Base-by-base conservation (phyloP, 1,139 yeast genomes). In the Ogataea hybrid region DNA sequence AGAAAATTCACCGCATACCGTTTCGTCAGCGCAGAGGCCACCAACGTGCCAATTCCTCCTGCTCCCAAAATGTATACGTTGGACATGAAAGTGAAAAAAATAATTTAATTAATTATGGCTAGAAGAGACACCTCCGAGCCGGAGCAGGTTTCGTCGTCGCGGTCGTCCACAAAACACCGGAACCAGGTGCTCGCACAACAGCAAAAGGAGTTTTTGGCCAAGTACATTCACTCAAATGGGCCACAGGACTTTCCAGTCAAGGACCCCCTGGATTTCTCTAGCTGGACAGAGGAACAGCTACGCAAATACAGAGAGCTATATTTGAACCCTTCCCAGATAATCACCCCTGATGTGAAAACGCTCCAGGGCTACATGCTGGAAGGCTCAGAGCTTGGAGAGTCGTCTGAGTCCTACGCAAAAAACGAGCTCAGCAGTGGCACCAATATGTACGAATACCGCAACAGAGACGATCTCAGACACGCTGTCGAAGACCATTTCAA, bases 151-250 rank as follows among this genome's bases (percentile, higher is more conserved):
- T 33, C 37, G 16, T 30, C 42, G 32, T 43, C 41, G 42, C 41
- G 41, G 30, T 46, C 38, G 43, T 69, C 77, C 3, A 70, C 77
- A 31, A 77, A 77, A 51, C 77, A 78, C 2, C 69, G 79, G 46
- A 74, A 71, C 48, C 76, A 77, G 32, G 74, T 76, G 5, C 72
- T 77, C 1, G 75, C 73, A 29, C 82, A 79, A 30, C 80, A 81
- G 2, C 85, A 79, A 50, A 83, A 79, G 50, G 79, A 76, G 49
- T 76, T 67, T 42, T 62, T 81, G 9, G 69, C 79, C 17, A 76
- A 74, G 49, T 84, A 80, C 51, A 78, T 81, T 36, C 71, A 79
- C 56, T 75, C 83, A 9, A 80, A 81, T 54, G 85, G 85, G 0
- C 84, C 84, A 1, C 68, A 74, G 32, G 84, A 80, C 53, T 57